Evolutionary conservation across 768 basidiomycete species (phyloP), one percentile per base, ranked within the genome.

Genomic region (Clavulina sp.): DNA sequence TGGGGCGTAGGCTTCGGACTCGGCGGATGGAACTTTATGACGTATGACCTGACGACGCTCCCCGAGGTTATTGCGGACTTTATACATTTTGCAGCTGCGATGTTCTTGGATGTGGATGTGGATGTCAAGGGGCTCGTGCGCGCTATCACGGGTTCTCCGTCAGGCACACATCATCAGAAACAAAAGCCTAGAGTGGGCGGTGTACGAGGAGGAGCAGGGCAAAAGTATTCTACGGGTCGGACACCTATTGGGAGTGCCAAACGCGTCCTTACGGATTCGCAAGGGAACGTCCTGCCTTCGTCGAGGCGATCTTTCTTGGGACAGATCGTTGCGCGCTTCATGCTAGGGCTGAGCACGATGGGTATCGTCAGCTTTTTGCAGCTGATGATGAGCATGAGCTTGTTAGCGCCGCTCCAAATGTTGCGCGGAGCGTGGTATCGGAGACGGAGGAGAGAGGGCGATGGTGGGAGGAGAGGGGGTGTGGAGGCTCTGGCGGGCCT

Each of bases 331-430:
- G 75, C 73, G 38, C 77, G 84, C n/a, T 80, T 87, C 61, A 57
- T 87, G 9, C 62, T 88, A 24, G 85, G 85, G 23, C 67, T 87
- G 13, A 84, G 85, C 28, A 70, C 86, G 52, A 72, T 88, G 9
- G 84, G 84, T 6, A 82, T 81, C 36, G 76, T 76, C 19, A 85
- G 81, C 16, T 63, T 87, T 40, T 73, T 84, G 18, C 81, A 83
- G 50, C 74, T 84, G 74, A 63, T 87, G 21, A 38, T 58, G 7
- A 75, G 81, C 2, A 61, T 78, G 4, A 80, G 77, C 23, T 62
- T 80, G 52, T 68, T 83, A 43, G 76, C 72, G 0, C 82, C 83
- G 13, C 62, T 85, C 36, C 80, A 83, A 48, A 72, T 57, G 84
- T 40, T 21, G 33, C 18, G 47, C 16, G 21, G 43, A 18, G 33